These are phyloP conservation scores for Mycena pura DNA, from an alignment of 768 basidiomycete genomes.

Conservation along the genomic window DNA sequence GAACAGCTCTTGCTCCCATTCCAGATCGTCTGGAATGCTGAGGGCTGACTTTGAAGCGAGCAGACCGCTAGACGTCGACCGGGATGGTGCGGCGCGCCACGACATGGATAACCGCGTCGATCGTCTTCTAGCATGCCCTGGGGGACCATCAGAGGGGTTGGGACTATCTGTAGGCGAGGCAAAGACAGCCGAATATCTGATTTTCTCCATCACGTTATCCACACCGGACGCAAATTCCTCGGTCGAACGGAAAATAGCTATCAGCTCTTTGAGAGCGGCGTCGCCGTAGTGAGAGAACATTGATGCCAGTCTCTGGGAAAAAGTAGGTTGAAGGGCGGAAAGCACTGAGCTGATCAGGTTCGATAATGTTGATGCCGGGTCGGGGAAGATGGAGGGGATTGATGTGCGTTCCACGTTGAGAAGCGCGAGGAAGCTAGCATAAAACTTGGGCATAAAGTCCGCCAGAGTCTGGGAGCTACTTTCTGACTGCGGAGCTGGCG, in stretches of 20 bases:
- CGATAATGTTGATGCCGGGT: constrained; percentile 78
- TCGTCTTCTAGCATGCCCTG: constrained; percentile 53
- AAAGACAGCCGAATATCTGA: constrained; percentile 47
- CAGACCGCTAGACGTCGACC: constrained; percentile 34
- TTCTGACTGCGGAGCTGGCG: constrained; percentile 29
- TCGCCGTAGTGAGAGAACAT: constrained; percentile 72
- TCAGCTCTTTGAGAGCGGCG: constrained; percentile 69
- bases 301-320: constrained; percentile 77
- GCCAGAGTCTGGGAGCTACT: constrained; percentile 51
- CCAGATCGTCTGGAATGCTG: constrained; percentile 46
- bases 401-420: constrained; percentile 75
- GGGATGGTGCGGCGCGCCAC: constrained; percentile 51
- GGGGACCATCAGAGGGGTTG: constrained; percentile 28
- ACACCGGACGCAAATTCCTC: constrained; percentile 82
- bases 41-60: constrained; percentile 31
- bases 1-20: constrained; percentile 93
- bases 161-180: constrained; percentile 29
- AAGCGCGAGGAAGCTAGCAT: constrained; percentile 66
- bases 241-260: constrained; percentile 72
- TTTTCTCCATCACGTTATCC: constrained; percentile 80
- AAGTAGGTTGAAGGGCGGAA: constrained; percentile 79
- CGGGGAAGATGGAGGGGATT: constrained; percentile 87
- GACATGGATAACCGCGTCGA: constrained; percentile 74
- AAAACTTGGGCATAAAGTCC: constrained; percentile 79
- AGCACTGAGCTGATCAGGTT: constrained; percentile 84